Evolutionary conservation across 495 filamentous ascomycete species (phyloP).

Genomic region (Penicillium paxilli): DNA sequence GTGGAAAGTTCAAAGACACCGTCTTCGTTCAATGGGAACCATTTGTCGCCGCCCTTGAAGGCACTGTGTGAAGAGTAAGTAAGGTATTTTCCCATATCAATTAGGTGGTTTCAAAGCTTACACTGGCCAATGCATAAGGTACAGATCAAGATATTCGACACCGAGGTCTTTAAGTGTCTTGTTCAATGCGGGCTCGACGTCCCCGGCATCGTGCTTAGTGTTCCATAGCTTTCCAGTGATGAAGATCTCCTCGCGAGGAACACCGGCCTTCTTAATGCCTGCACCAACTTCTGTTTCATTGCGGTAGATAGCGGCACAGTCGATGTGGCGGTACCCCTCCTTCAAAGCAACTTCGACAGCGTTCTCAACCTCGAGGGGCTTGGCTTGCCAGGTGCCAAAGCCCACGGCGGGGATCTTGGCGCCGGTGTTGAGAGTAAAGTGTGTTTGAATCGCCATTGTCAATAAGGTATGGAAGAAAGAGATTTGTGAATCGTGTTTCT

Average conservation of each 20-base stretch:
- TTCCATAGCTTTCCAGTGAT: slow-evolving; percentile 71
- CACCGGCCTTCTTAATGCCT: slow-evolving; percentile 56
- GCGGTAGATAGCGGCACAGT: slow-evolving; percentile 68
- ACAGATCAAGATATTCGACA: slow-evolving; percentile 69
- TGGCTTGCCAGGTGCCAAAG: slow-evolving; percentile 38
- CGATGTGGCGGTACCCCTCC: slow-evolving; percentile 67
- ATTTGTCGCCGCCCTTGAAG: slow-evolving; percentile 29
- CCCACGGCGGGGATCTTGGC: slow-evolving; percentile 38
- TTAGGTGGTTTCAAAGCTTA: slow-evolving; percentile 2
- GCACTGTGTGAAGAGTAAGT: slow-evolving; percentile 13
- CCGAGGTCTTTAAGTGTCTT: slow-evolving; percentile 57
- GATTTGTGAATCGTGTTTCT: not conserved
- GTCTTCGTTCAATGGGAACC: slow-evolving; percentile 43
- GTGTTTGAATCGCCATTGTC: slow-evolving; percentile 38
- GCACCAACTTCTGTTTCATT: slow-evolving; percentile 67
- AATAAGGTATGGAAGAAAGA: not conserved
- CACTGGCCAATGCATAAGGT: slow-evolving; percentile 71
- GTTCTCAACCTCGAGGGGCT: slow-evolving; percentile 36
- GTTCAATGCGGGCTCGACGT: slow-evolving; percentile 48
- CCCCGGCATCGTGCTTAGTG: slow-evolving; percentile 30
- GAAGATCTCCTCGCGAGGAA: slow-evolving; percentile 66
- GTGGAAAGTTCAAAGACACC: slow-evolving; percentile 36
- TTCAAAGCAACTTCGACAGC: slow-evolving; percentile 47
- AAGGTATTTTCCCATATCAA: not conserved
- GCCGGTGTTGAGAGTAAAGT: slow-evolving; percentile 44